Evolutionary conservation across 805 yeast species (phyloP).

Genomic region (Komagataella ulmi): DNA sequence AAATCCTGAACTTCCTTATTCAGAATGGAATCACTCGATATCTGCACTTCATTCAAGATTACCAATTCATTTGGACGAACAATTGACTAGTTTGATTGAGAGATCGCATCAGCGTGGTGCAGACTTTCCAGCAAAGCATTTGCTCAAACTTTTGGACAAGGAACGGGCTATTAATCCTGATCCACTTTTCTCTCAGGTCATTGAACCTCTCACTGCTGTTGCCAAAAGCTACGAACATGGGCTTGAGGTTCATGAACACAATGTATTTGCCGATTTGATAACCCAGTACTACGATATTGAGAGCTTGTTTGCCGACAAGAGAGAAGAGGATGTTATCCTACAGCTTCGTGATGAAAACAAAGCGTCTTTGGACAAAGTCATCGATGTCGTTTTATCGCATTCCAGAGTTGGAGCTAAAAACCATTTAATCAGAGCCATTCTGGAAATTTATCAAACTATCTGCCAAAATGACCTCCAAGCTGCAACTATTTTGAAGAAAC

Average conservation of each 20-base stretch:
- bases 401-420: constrained; percentile 89
- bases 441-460: constrained; percentile 69
- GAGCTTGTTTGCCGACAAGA: constrained; percentile 53
- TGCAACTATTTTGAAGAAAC: constrained; percentile 44
- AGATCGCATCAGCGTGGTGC: constrained; percentile 53
- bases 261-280: constrained; percentile 56
- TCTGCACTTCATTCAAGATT: constrained; percentile 90
- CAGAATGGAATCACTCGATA: constrained; percentile 78
- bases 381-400: constrained; percentile 69
- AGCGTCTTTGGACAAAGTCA: constrained; percentile 61
- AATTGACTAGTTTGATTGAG: constrained; percentile 50
- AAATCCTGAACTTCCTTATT: constrained; percentile 76
- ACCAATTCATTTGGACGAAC: constrained; percentile 62
- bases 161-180: constrained; percentile 34
- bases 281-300: constrained; percentile 70
- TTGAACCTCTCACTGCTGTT: constrained; percentile 63
- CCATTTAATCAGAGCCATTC: constrained; percentile 74
- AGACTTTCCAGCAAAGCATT: constrained; percentile 85
- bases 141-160: constrained; percentile 60
- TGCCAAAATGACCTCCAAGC: constrained; percentile 58
- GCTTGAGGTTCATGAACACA: constrained; percentile 70
- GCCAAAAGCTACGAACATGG: constrained; percentile 65
- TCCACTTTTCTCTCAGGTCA: constrained; percentile 36
- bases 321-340: constrained; percentile 86
- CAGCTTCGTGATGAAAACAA: constrained; percentile 79